Conservation (phyloP, 805 yeast species). For the Jamesozyma hellenica region DNA sequence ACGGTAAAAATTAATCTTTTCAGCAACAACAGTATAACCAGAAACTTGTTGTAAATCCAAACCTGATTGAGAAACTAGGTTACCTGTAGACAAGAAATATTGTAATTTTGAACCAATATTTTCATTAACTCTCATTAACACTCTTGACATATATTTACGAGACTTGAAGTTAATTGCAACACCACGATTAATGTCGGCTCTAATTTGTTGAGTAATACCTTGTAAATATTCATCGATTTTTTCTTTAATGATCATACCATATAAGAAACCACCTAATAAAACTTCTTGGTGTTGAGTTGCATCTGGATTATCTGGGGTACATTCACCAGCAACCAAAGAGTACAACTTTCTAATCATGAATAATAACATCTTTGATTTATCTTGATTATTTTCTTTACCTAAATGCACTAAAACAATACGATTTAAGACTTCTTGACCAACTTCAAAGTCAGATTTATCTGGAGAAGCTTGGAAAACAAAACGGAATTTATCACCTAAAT, state of each 20-base stretch:
- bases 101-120: slow-evolving; percentile 92
- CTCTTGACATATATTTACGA: slow-evolving; percentile 70
- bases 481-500: slow-evolving; percentile 91
- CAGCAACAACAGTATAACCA: slow-evolving; percentile 97
- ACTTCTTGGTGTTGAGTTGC: slow-evolving; percentile 98
- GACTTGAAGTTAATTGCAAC: slow-evolving; percentile 75
- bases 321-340: slow-evolving; percentile 91
- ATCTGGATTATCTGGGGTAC: slow-evolving; percentile 96
- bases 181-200: slow-evolving; percentile 72
- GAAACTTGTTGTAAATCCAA: slow-evolving; percentile 95
- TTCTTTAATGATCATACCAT: slow-evolving; percentile 94
- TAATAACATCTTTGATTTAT: slow-evolving; percentile 76
- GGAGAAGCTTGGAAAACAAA: slow-evolving; percentile 84
- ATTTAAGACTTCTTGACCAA: slow-evolving; percentile 73
- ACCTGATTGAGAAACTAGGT: slow-evolving; percentile 92
- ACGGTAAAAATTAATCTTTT: slow-evolving; percentile 93
- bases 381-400: slow-evolving; percentile 43
- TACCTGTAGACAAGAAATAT: slow-evolving; percentile 93
- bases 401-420: slow-evolving; percentile 87
- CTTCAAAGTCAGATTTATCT: slow-evolving; percentile 80
- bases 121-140: slow-evolving; percentile 72
- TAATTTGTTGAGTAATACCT: slow-evolving; percentile 60
- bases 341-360: slow-evolving; percentile 95
- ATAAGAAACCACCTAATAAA: slow-evolving; percentile 86
- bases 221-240: slow-evolving; percentile 88